Evolutionary conservation across 176 grass and related monocot genomes (phyloP).

Genomic region (Triticum aestivum): IWGSC_CS_RefSeq_v2.1 NC_057799.1:622721664-622722163

Average conservation of each 20-base stretch:
- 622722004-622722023: background rate
- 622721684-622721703: background rate
- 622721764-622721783: background rate
- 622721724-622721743: conserved; percentile 6
- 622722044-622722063: background rate
- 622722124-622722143: background rate
- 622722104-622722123: background rate
- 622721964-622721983: background rate
- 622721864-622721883: background rate
- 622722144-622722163: background rate
- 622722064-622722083: background rate
- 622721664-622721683: background rate
- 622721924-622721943: background rate
- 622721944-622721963: background rate
- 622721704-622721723: conserved; percentile 2
- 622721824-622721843: background rate
- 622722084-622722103: conserved; percentile 15
- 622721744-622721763: background rate
- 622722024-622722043: background rate
- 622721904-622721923: background rate
- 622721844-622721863: background rate
- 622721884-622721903: background rate
- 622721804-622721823: background rate
- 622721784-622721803: background rate
- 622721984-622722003: background rate